Evolutionary conservation across 768 basidiomycete genomes (phyloP).

Genomic region (Boletellus emodensis): DNA sequence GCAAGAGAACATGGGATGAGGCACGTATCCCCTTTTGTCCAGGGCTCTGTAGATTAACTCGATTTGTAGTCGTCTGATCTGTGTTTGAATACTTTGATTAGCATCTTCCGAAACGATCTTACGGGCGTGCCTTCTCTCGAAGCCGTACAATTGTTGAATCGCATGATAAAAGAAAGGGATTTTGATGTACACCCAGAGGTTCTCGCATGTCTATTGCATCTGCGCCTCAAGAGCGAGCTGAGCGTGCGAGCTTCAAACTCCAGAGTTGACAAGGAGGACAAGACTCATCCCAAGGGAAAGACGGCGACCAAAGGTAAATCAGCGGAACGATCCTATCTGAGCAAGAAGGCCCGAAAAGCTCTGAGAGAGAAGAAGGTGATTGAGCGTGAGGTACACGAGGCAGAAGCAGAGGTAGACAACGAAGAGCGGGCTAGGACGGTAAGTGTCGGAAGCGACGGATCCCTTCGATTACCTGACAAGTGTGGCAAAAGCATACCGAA

Average conservation of each 20-base stretch:
- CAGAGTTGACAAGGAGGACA: conserved; percentile 52
- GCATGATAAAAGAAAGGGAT: conserved; percentile 92
- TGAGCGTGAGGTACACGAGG: conserved; percentile 88
- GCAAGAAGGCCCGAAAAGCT: conserved; percentile 86
- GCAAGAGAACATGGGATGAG: conserved; percentile 84
- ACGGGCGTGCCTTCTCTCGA: conserved; percentile 83
- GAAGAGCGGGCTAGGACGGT: conserved; percentile 84
- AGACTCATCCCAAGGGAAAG: conserved; percentile 36
- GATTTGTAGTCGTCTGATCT: conserved; percentile 70
- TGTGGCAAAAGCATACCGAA: conserved; percentile 79
- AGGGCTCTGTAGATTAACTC: conserved; percentile 3
- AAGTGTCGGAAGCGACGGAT: conserved; percentile 32
- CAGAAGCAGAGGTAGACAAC: conserved; percentile 88
- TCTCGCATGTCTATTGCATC: conserved; percentile 74
- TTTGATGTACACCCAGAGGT: conserved; percentile 90
- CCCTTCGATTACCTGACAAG: conserved; percentile 16
- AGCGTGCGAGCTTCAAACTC: conserved; percentile 73
- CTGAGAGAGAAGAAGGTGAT: conserved; percentile 88
- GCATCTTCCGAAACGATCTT: conserved; percentile 78
- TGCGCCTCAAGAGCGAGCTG: conserved; percentile 86
- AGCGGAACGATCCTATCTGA: conserved; percentile 67
- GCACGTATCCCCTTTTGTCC: conserved; percentile 42
- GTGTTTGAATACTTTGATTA: conserved; percentile 77
- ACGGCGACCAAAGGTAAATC: conserved; percentile 51
- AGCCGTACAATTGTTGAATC: conserved; percentile 82